Evolutionary conservation across 768 basidiomycete genomes (phyloP).

Genomic region (Paxillus involutus): DNA sequence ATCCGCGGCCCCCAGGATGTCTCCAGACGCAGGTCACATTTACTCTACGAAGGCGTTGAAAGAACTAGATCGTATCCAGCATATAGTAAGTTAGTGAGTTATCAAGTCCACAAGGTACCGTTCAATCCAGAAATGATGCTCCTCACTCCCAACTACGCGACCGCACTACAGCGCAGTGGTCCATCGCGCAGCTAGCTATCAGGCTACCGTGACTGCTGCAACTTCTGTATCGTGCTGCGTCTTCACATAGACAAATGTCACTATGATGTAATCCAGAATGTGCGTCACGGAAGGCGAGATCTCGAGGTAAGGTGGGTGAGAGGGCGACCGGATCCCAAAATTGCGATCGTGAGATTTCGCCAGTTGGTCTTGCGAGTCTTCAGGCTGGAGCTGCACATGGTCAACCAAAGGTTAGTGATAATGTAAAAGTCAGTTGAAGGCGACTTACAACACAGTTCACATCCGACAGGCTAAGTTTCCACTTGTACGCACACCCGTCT

Average conservation of each 20-base stretch:
- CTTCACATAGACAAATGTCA: conserved; percentile 16
- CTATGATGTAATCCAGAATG: conserved; percentile 5
- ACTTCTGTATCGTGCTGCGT: background rate
- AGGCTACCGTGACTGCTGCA: too few relatives aligned
- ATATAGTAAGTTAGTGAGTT: too few relatives aligned
- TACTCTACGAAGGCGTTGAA: too few relatives aligned
- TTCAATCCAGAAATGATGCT: too few relatives aligned
- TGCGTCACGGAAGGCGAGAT: background rate
- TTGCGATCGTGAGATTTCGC: conserved; percentile 14
- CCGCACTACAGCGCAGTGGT: background rate
- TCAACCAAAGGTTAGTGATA: background rate
- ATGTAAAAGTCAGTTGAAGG: background rate
- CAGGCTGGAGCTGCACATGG: conserved; percentile 20
- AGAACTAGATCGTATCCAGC: too few relatives aligned
- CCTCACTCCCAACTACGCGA: background rate
- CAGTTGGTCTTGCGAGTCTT: conserved; percentile 8
- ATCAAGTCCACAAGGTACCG: too few relatives aligned
- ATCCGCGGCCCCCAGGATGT: too few relatives aligned
- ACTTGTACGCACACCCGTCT: too few relatives aligned
- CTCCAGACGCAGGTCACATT: too few relatives aligned
- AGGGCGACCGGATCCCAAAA: background rate
- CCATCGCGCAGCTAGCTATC: background rate
- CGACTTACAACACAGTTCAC: conserved; percentile 15
- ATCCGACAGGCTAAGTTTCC: conserved; percentile 10
- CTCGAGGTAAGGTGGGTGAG: conserved; percentile 11